A percentile compares a stretch with the other conserved stretches of the same genome.
phyloP scores from a whole-genome alignment of 2,329 filamentous ascomycete genomes.

The Aaosphaeria arxii region DNA sequence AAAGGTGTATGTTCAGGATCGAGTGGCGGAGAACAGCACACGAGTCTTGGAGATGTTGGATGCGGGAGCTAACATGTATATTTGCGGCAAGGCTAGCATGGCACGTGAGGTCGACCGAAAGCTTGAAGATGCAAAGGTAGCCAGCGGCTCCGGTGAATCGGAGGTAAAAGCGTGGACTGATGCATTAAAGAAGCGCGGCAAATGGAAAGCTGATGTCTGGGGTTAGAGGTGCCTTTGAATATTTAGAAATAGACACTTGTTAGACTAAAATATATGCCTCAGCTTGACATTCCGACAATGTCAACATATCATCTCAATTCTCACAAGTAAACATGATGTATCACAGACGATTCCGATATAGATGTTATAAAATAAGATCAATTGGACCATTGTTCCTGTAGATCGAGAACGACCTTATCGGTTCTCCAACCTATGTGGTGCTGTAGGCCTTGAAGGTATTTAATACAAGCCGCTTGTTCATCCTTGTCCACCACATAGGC shows the following conservation, averaged over 20 bases:
- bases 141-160: conserved; percentile 38
- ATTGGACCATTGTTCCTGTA: conserved; percentile 21
- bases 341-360: neutral
- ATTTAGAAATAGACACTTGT: neutral
- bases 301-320: too few species aligned
- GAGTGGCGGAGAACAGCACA: conserved; percentile 25
- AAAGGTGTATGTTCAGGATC: conserved; percentile 40
- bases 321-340: too few species aligned
- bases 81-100: conserved; percentile 40
- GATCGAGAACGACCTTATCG: conserved; percentile 19
- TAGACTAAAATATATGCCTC: neutral
- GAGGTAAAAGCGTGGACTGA: conserved; percentile 48
- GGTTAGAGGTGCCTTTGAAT: conserved; percentile 23
- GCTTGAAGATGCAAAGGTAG: conserved; percentile 36
- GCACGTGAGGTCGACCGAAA: conserved; percentile 41
- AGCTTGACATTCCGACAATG: neutral
- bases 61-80: conserved; percentile 40
- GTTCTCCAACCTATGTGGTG: conserved; percentile 24
- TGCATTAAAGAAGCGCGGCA: conserved; percentile 48
- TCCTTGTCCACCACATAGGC: conserved; percentile 21
- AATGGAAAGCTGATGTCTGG: conserved; percentile 57
- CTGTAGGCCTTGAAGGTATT: conserved; percentile 21
- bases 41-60: conserved; percentile 35
- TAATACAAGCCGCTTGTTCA: conserved; percentile 26
- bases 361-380: neutral